Conservation (phyloP, 2,329 filamentous ascomycete genomes). For the Aspergillus proliferans region DNA sequence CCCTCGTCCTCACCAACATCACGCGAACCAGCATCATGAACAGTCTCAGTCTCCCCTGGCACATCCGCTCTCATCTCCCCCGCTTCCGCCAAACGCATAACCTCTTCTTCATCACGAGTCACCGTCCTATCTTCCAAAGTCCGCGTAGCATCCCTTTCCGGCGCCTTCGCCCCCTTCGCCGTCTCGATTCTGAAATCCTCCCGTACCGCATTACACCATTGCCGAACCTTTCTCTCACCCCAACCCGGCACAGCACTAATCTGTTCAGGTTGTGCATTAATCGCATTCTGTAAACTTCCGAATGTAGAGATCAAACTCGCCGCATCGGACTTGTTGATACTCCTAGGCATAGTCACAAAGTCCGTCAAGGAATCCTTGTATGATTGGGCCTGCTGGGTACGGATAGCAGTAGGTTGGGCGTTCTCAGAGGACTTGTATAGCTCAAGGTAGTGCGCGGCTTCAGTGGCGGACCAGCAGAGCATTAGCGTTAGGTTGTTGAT, state of each 20-base stretch:
- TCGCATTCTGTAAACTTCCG: constrained; percentile 75
- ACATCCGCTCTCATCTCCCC: constrained; percentile 17
- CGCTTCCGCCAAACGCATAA: constrained; percentile 32
- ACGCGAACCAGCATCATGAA: constrained; percentile 4
- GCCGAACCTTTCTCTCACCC: constrained; percentile 90
- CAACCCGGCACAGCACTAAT: constrained; percentile 80
- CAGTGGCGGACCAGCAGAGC: constrained; percentile 87
- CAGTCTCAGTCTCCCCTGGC: constrained; percentile 11
- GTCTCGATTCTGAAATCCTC: constrained; percentile 77
- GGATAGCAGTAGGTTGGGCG: constrained; percentile 73
- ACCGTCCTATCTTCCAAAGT: constrained; percentile 17
- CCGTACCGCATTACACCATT: constrained; percentile 73
- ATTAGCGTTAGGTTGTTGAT: constrained; percentile 91
- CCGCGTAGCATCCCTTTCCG: constrained; percentile 25
- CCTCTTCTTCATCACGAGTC: constrained; percentile 41
- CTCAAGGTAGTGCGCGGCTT: constrained; percentile 89
- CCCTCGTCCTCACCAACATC: constrained; percentile 31
- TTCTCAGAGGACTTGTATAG: constrained; percentile 93
- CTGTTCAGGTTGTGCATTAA: constrained; percentile 84
- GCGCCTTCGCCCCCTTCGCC: constrained; percentile 52
- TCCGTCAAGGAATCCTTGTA: constrained; percentile 86
- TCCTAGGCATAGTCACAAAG: constrained; percentile 83
- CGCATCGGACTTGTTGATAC: constrained; percentile 91
- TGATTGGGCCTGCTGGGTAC: constrained; percentile 72
- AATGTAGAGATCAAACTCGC: constrained; percentile 86